Conservation (phyloP, 2,329 filamentous ascomycete genomes). For the Ceratocystis variospora region DNA sequence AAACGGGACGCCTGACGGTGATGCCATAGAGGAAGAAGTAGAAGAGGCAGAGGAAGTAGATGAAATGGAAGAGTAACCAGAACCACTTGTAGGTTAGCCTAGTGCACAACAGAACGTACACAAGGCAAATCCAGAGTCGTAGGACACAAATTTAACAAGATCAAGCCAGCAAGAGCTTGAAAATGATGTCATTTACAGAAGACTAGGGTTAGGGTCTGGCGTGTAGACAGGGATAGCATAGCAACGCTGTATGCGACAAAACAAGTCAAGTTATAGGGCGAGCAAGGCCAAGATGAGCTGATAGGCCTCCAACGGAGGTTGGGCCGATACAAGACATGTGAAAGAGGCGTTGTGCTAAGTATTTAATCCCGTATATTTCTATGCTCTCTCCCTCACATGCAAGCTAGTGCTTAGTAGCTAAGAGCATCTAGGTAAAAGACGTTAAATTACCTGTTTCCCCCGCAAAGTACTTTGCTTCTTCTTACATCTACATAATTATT, state of each 20-base stretch:
- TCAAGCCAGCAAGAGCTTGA: too few relatives aligned
- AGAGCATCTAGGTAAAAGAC: too few relatives aligned
- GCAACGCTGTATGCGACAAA: neutral
- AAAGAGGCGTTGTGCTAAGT: neutral
- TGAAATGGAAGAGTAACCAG: slow-evolving; percentile 1
- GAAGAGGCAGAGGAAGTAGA: slow-evolving; percentile 20
- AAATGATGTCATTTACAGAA: neutral
- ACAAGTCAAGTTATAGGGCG: too few relatives aligned
- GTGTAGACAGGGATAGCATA: neutral
- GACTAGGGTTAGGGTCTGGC: neutral
- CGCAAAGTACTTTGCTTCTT: neutral
- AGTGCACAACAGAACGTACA: neutral
- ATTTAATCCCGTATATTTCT: too few relatives aligned
- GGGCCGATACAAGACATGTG: neutral
- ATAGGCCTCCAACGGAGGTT: neutral
- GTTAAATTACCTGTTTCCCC: too few relatives aligned
- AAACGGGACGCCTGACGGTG: slow-evolving; percentile 23
- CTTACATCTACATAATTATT: neutral
- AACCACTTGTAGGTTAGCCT: neutral
- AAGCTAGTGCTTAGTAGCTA: too few relatives aligned
- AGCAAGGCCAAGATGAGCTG: neutral
- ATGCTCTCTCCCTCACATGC: too few relatives aligned
- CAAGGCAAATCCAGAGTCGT: too few relatives aligned
- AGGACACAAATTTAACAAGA: too few relatives aligned
- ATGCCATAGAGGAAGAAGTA: slow-evolving; percentile 22